Percentiles rank a stretch among this genome's conserved stretches.
These are phyloP conservation scores for Colletotrichum karsti DNA, from an alignment of 2,329 filamentous ascomycete species.

Conservation along the genomic window DNA sequence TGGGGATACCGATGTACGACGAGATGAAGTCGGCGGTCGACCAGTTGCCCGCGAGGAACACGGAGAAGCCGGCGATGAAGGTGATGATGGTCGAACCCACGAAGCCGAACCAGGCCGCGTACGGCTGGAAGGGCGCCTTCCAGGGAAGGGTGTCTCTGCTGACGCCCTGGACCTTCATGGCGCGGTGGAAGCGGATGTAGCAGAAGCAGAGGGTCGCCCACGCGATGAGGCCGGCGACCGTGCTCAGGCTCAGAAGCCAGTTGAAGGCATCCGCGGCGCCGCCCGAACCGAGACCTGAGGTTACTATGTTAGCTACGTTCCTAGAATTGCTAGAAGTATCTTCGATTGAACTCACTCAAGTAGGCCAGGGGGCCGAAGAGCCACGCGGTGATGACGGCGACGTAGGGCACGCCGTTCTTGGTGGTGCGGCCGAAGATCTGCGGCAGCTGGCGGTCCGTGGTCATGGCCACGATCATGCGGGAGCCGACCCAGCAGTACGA, in stretches of 20 bases:
- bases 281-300: constrained; percentile 43
- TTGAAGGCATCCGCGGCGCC: constrained; percentile 57
- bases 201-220: constrained; percentile 54
- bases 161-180: constrained; percentile 50
- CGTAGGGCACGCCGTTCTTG: constrained; percentile 52
- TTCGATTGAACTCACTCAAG: constrained; percentile 48
- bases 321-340: no score
- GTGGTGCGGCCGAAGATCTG: constrained; percentile 47
- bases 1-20: constrained; percentile 71
- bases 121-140: constrained; percentile 54
- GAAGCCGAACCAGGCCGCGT: constrained; percentile 52
- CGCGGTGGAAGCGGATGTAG: constrained; percentile 50
- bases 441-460: constrained; percentile 33
- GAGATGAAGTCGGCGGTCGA: constrained; percentile 65
- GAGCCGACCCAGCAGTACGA: constrained; percentile 52
- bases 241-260: constrained; percentile 56
- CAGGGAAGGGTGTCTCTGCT: constrained; percentile 45
- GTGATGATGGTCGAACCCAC: constrained; percentile 53
- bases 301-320: constrained; percentile 54
- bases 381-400: constrained; percentile 46
- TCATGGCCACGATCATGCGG: constrained; percentile 49
- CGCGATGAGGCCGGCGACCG: constrained; percentile 51
- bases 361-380: constrained; percentile 51
- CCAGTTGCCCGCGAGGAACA: constrained; percentile 69
- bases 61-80: constrained; percentile 67